Base-by-base conservation (phyloP, 2,329 filamentous ascomycete genomes). In the Trichoderma asperellum region DNA sequence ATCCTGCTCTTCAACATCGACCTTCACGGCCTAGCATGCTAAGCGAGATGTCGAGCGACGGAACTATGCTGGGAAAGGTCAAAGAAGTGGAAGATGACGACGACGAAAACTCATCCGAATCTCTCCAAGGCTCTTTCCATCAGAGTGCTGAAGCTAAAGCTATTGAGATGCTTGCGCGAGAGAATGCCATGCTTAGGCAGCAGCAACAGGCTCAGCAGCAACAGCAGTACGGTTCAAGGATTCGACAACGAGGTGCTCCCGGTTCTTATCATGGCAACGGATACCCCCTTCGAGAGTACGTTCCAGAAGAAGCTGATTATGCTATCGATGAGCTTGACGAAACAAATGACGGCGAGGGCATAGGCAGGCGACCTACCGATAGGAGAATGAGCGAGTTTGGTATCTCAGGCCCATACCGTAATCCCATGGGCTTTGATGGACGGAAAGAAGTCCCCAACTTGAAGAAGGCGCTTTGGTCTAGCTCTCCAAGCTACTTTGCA, bases 1-100 rank as follows among this genome's bases (percentile, higher is more conserved):
- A 91, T 71, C 86, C 91, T 34, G 90, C 87, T 70, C 84, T 96
- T 37, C 92, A 95, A 74, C 92, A 96, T 77, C 88, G 93, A 43
- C 92, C 92, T 5, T 96, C 94, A 16, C 88, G 91, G 63, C 90
- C 91, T 47, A 93, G 91, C 76, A 89, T 93, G 85, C 82, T 93
- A 35, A 92, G 90, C 72, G 90, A 92, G 75, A 89, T 91, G 87
- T 86, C 87, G 16, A 90, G 82, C 70, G 88, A 89, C 69, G 86
- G 86, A 43, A 84, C 81, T 64, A 86, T 88, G 78, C 83, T 90
- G 16, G 87, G 87, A 43, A 92, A 92, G 74, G 86, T 93, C 43
- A 89, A 91, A 73, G 90, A 92, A 76, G 88, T 89, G 2, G 88
- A 90, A 29, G 88, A 91, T 68, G 88, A 90, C 67, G 87, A 89